A percentile compares a stretch with the other conserved stretches of the same genome.
Evolutionary conservation across 1,139 yeast genomes (phyloP).

Genomic region (Pichia sp.): DNA sequence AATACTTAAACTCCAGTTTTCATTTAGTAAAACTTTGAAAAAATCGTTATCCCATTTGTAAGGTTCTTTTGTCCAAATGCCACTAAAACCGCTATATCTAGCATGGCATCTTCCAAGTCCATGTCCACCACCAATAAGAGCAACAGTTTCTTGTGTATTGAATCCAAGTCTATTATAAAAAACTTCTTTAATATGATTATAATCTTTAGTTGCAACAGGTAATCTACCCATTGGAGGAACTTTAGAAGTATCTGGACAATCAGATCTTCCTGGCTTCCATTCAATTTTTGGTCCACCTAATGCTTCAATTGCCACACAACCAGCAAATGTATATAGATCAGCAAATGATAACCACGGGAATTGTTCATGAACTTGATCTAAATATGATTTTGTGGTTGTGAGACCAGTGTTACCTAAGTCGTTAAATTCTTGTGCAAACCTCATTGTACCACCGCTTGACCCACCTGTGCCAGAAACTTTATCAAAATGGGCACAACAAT

Average conservation of each 20-base stretch:
- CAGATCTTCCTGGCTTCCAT: conserved; percentile 62
- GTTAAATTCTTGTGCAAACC: conserved; percentile 41
- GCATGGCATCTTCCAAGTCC: conserved; percentile 61
- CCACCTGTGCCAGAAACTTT: conserved; percentile 52
- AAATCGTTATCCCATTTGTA: conserved; percentile 36
- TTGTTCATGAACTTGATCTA: conserved; percentile 51
- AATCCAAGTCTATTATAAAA: conserved; percentile 56
- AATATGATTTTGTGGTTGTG: conserved; percentile 47
- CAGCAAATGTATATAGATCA: conserved; percentile 63
- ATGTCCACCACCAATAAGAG: conserved; percentile 56
- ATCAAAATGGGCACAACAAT: conserved; percentile 64
- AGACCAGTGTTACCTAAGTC: conserved; percentile 56
- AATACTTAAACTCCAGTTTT: conserved; percentile 31
- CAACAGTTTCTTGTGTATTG: conserved; percentile 57
- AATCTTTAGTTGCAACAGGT: conserved; percentile 51
- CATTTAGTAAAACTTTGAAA: conserved; percentile 32
- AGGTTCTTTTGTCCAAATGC: conserved; percentile 38
- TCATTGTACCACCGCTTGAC: conserved; percentile 65
- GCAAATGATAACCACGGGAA: conserved; percentile 59
- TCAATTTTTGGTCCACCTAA: conserved; percentile 55
- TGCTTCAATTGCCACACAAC: conserved; percentile 52
- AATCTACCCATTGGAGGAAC: conserved; percentile 61
- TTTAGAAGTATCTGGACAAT: conserved; percentile 42
- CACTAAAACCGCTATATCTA: conserved; percentile 42
- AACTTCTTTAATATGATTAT: conserved; percentile 47